Base-by-base conservation (phyloP, 805 yeast genomes). In the Ogataea pignaliae region DNA sequence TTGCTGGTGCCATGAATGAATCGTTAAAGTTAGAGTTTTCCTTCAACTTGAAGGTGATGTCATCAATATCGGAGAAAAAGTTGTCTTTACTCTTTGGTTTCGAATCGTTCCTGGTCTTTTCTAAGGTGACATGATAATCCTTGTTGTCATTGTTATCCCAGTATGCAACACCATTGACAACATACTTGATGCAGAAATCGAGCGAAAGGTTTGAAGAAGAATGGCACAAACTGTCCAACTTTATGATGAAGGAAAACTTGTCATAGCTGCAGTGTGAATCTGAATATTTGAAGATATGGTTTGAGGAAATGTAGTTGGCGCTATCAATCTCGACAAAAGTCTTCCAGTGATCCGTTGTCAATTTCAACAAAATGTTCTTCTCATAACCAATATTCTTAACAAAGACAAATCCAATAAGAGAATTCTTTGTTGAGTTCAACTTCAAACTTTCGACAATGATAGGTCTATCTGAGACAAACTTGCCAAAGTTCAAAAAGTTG, bases 341-440 rank as follows among this genome's bases (percentile, higher is more conserved):
- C 40, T 68, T 64, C 76, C 76, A 81, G 44, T 68, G 58, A 60
- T 80, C 75, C 43, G 68, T 61, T 3, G 83, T 71, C 46, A 78
- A 60, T 53, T 76, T 78, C 31, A 80, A 54, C 32, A 63, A 57
- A 37, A 72, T 62, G 41, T 59, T 61, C 52, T 72, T 72, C 42
- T 68, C 65, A 53, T 64, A 72, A 0, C 69, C 51, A 17, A 68
- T 11, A 51, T 72, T 72, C 36, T 59, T 56, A 18, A 68, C 75
- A 45, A 62, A 67, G 26, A 70, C 61, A 40, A 66, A 61, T 0
- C 76, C 76, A 44, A 61, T 60, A 33, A 72, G 60, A 36, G 72
- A 66, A 44, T 68, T 69, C 49, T 77, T 79, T 13, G 66, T 53
- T 12, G 69, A 55, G 43, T 61, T 57, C 29, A 76, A 50, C 17